A percentile compares a stretch with the other conserved stretches of the same genome.
These are phyloP conservation scores for Avicennia marina DNA, from an alignment of 257 asterid genomes.

Conservation along the genomic window DNA sequence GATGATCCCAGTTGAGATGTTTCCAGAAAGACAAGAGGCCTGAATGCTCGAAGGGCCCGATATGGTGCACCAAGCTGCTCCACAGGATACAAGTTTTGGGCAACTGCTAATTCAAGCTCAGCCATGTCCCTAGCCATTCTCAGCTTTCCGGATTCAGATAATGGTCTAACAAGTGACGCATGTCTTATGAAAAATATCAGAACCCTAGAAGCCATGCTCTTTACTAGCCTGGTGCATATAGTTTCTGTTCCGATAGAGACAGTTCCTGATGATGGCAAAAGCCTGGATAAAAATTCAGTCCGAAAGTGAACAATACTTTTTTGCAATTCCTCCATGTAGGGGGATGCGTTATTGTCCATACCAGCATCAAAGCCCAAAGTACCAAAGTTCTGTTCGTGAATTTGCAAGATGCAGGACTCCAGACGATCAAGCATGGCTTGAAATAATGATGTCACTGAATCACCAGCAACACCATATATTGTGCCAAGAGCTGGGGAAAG, in stretches of 20 bases:
- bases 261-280: constrained; percentile 67
- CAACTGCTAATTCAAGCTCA: constrained; percentile 81
- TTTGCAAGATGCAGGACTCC: constrained; percentile 78
- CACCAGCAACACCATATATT: constrained; percentile 82
- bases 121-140: constrained; percentile 99
- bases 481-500: constrained; percentile 80
- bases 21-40: constrained; percentile 91
- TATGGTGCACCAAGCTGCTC: constrained; percentile 95
- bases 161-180: constrained; percentile 88
- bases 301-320: constrained; percentile 76
- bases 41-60: constrained; percentile 86
- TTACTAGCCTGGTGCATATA: constrained; percentile 77
- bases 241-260: constrained; percentile 47
- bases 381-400: constrained; percentile 82
- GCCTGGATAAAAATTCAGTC: constrained; percentile 69
- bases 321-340: constrained; percentile 95
- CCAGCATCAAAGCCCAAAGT: constrained; percentile 73
- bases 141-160: constrained; percentile 92
- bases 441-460: constrained; percentile 83
- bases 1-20: constrained; percentile 80
- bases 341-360: constrained; percentile 75
- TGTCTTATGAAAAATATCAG: constrained; percentile 76
- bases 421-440: constrained; percentile 94
- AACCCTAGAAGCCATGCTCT: constrained; percentile 90
- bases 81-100: constrained; percentile 86